Base-by-base conservation (phyloP, 371 early-diverging fungal species). In the Blakeslea trispora region DNA sequence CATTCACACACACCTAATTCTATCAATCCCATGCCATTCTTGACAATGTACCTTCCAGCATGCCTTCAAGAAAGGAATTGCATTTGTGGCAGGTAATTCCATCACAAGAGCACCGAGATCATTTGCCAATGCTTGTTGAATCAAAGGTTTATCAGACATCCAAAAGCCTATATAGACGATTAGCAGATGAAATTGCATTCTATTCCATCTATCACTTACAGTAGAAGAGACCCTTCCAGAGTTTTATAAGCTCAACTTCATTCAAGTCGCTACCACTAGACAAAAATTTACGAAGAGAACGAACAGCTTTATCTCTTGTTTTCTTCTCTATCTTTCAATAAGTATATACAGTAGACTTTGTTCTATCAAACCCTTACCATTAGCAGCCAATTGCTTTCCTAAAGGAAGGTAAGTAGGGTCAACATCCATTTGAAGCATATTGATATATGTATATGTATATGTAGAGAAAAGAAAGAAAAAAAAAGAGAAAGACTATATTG, bases 181-280 rank as follows among this genome's bases (percentile, higher is more conserved):
- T 44, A 23, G 32, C 8, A 39, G 17, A 43, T 14, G 45, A 45
- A 15, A 17, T 55, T 34, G 50, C 19, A 19, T 4, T 48, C 17
- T 3, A 8, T 31, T 14, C 1, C 28, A 32, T 34, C 34, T 17
- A 44, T 9, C 43, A 43, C 87, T 63, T 85, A 91, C 95, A 91
- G 69, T 92, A 96, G 62, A 91, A 96, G 28, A 96, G 83, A 15
- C 91, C 97, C 74, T 93, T 93, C 95, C 97, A 96, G 19, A 95
- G 81, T 71, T 93, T 93, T 50, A 89, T 61, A 48, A 94, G 77
- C 28, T 93, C 93, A 24, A 81, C 52, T 21, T 89, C 75, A 18
- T 77, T 62, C 28, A 94, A 56, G n/a, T 76, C 78, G 8, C 72
- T 68, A 42, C 81, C 74, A 28, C 69, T 74, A 3, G 81, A 68